Percentiles rank a stretch among this genome's conserved stretches.
These are phyloP conservation scores for Fabrea salina DNA, from an alignment of 169 alveolate genomes.

Conservation along the genomic window DNA sequence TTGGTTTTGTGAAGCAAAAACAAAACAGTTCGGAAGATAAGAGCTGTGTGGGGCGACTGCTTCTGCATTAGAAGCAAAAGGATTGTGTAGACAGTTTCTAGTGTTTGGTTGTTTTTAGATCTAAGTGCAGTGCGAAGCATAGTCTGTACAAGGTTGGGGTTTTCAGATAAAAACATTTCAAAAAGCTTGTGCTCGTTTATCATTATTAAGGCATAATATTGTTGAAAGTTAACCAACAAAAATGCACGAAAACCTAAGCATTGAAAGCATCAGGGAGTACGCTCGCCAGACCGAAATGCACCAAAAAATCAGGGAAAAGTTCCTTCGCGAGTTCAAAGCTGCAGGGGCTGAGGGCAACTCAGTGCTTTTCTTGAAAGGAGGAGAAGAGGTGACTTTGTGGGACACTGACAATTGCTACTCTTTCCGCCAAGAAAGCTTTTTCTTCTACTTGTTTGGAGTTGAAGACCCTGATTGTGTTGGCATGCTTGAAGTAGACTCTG, in stretches of 20 bases:
- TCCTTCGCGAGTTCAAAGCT: not conserved
- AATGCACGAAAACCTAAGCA: not conserved
- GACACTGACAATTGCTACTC: conserved; percentile 57
- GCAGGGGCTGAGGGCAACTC: not conserved
- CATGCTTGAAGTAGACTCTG: conserved; percentile 55
- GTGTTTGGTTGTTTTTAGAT: too few relatives aligned
- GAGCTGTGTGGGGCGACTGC: too few relatives aligned
- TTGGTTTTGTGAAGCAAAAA: too few relatives aligned
- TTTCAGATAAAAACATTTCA: too few relatives aligned
- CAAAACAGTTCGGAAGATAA: too few relatives aligned
- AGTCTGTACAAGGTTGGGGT: too few relatives aligned
- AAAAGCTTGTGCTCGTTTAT: too few relatives aligned
- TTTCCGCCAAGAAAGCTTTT: conserved; percentile 65
- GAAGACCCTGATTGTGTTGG: conserved; percentile 47
- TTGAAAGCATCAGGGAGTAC: not conserved
- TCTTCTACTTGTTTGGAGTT: conserved; percentile 77
- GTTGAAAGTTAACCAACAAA: too few relatives aligned
- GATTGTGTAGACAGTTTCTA: too few relatives aligned
- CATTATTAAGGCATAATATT: too few relatives aligned
- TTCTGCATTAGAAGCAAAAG: too few relatives aligned
- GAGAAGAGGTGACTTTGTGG: not conserved
- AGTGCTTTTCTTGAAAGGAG: not conserved
- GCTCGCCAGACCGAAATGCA: not conserved
- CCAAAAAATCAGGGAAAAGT: not conserved
- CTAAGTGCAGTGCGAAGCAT: too few relatives aligned